phyloP scores from a whole-genome alignment of 306 rosid genomes.

The Pyrus pyrifolia region DNA sequence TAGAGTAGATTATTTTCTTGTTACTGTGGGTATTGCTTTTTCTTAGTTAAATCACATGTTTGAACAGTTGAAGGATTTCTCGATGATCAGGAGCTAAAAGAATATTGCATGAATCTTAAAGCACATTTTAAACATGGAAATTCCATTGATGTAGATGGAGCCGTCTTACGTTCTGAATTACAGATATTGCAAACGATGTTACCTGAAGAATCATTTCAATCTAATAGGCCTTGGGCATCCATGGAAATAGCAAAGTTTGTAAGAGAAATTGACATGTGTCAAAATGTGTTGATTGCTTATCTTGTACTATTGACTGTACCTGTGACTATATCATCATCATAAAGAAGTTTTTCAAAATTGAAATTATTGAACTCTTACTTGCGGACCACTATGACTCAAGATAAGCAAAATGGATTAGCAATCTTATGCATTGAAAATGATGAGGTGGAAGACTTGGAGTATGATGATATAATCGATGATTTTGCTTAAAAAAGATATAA shows the following conservation, averaged over 20 bases:
- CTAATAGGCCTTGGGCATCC: background rate
- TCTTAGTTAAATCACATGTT: background rate
- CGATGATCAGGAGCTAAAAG: background rate
- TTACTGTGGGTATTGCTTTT: background rate
- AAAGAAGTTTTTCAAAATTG: background rate
- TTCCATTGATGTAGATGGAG: background rate
- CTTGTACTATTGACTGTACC: background rate
- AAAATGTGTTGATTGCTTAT: background rate
- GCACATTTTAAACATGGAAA: background rate
- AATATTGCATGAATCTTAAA: background rate
- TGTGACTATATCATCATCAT: background rate
- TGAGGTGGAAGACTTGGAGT: too few species aligned
- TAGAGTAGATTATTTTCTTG: background rate
- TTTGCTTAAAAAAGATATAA: too few species aligned
- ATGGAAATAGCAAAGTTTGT: background rate
- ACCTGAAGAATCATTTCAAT: background rate
- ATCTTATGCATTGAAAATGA: too few species aligned
- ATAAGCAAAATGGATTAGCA: too few species aligned
- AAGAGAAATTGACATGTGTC: background rate
- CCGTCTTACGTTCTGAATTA: too few species aligned
- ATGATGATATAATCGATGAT: too few species aligned
- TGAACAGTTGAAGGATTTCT: background rate
- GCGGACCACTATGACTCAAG: too few species aligned
- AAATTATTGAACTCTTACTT: background rate
- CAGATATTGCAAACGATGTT: background rate